Evolutionary conservation across 2,329 filamentous ascomycete species (phyloP), one percentile per base, ranked within the genome.

Genomic region (Sclerotinia nivalis): DNA sequence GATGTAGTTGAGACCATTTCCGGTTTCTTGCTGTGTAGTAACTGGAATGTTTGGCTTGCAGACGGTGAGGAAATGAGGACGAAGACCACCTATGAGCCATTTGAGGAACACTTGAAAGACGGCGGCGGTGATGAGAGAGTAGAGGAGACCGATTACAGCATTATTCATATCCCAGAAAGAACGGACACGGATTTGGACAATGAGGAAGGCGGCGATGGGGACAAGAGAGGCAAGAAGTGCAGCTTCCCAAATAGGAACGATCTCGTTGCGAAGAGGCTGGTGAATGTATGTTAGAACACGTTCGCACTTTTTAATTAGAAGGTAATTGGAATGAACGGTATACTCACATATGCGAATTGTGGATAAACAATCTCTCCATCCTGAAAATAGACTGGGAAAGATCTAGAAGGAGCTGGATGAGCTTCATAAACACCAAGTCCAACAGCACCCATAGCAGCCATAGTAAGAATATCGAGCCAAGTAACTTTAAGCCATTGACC

Each of bases 51-150:
- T 84, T 0, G 89, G 91, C 78, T 89, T 85, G 84, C 90, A 93
- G 67, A 91, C 89, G 31, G 83, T 84, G 28, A 93, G 83, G 81
- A 92, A 93, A 78, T 92, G 88, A 0, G 90, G 90, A n/a, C 89
- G 85, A 28, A 91, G 81, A 20, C 90, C 90, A 20, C 91, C 91
- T 72, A 93, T 91, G 55, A 93, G 85, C 85, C 86, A 90, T 80
- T 93, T 93, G 78, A 93, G 75, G 76, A 92, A 89, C 73, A 93
- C 90, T 76, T 93, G 91, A 81, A 93, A 69, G 64, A 93, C 87
- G n/a, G 89, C 88, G 4, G 89, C 89, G 8, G 85, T 83, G 80
- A 92, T 91, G 72, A 92, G 84, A 0, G 87, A 84, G 82, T 93
- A 93, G 0, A 92, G 80, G 0, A 93, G 84, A 20, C 90, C 91